phyloP scores from a whole-genome alignment of 1,284 basidiomycete species.

The Apiotrichum porosum region DNA sequence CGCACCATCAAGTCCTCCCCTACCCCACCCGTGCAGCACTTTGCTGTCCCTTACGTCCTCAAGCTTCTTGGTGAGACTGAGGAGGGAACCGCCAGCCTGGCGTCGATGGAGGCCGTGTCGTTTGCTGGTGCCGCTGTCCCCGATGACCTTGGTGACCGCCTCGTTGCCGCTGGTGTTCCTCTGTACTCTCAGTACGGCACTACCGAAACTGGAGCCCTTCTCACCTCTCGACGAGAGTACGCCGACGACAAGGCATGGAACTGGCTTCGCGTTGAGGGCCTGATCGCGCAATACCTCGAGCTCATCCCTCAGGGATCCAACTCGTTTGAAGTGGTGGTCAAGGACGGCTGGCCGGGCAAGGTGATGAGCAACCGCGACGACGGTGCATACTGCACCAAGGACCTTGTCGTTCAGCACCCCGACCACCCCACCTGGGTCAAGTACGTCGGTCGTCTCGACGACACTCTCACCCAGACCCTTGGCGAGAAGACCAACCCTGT shows the following conservation, averaged over 20 bases:
- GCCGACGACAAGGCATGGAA: constrained; percentile 59
- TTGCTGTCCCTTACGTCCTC: constrained; percentile 52
- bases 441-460: constrained; percentile 59
- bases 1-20: constrained; percentile 36
- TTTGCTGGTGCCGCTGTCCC: constrained; percentile 47
- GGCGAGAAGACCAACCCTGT: constrained; percentile 60
- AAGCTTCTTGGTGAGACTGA: constrained; percentile 55
- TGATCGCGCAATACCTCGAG: constrained; percentile 50
- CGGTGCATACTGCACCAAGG: constrained; percentile 59
- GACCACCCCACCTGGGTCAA: constrained; percentile 52
- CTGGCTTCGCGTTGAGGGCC: constrained; percentile 53
- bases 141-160: constrained; percentile 56
- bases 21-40: constrained; percentile 43
- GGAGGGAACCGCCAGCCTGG: constrained; percentile 53
- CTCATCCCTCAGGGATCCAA: constrained; percentile 51
- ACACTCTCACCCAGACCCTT: constrained; percentile 51
- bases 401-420: constrained; percentile 56
- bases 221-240: constrained; percentile 54
- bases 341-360: constrained; percentile 57
- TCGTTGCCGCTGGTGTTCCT: constrained; percentile 55
- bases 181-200: constrained; percentile 58
- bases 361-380: constrained; percentile 57
- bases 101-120: constrained; percentile 54
- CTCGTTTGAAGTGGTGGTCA: constrained; percentile 56
- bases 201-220: constrained; percentile 46